phyloP scores from a whole-genome alignment of 306 rosid genomes.

The Prunus persica region DNA sequence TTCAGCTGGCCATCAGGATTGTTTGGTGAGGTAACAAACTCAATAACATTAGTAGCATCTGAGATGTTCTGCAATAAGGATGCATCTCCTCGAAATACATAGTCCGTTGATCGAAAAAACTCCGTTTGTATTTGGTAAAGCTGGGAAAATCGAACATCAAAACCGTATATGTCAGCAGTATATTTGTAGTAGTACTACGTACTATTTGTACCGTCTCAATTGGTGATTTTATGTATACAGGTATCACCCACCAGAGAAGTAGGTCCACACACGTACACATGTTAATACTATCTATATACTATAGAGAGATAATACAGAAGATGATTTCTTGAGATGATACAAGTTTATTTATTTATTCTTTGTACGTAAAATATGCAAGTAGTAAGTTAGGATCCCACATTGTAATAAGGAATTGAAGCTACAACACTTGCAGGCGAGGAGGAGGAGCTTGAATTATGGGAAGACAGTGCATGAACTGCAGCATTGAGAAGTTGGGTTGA shows the following conservation, averaged over 20 bases:
- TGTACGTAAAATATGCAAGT: not conserved
- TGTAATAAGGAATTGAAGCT: constrained; percentile 34
- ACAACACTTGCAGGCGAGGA: constrained; percentile 26
- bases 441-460: not conserved
- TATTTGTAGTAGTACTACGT: too few species aligned
- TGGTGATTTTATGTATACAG: too few species aligned
- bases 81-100: constrained; percentile 38
- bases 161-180: not conserved
- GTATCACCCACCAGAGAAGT: too few species aligned
- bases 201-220: too few species aligned
- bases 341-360: too few species aligned
- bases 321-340: too few species aligned
- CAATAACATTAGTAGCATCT: constrained; percentile 20
- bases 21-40: constrained; percentile 61
- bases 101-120: constrained; percentile 24
- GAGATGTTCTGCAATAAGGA: constrained; percentile 31
- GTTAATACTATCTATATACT: too few species aligned
- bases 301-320: too few species aligned
- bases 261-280: too few species aligned
- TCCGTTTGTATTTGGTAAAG: constrained; percentile 35
- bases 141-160: constrained; percentile 11
- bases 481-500: constrained; percentile 48
- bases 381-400: constrained; percentile 9
- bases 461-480: constrained; percentile 40
- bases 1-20: constrained; percentile 56